Conservation (phyloP, 805 yeast species). For the Komagataella pseudopastoris region DNA sequence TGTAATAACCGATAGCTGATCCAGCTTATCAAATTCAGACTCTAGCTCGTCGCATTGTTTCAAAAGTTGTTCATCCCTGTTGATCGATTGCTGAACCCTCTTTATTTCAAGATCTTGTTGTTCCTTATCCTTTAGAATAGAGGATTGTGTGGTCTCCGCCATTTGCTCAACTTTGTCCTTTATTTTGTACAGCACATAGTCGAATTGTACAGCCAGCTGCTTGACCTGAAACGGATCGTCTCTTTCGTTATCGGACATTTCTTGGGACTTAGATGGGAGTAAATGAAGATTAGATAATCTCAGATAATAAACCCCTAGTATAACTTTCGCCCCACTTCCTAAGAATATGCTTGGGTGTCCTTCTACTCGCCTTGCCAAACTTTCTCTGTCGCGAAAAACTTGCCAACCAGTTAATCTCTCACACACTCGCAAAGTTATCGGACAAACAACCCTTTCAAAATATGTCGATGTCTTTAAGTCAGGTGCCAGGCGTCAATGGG, state of each 20-base stretch:
- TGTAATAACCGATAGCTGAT: slow-evolving; percentile 13
- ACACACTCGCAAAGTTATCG: background rate
- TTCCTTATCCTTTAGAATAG: slow-evolving; percentile 11
- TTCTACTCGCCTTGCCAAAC: background rate
- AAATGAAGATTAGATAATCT: background rate
- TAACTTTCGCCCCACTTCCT: background rate
- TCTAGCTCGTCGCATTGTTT: slow-evolving; percentile 12
- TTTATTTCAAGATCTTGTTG: slow-evolving; percentile 11
- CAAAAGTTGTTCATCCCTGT: slow-evolving; percentile 7
- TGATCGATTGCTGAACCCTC: slow-evolving; percentile 9
- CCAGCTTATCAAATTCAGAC: slow-evolving; percentile 18
- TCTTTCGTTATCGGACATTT: slow-evolving; percentile 10
- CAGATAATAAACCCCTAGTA: background rate
- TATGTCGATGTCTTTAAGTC: background rate
- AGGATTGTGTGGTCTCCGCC: slow-evolving; percentile 14
- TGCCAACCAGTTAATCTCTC: background rate
- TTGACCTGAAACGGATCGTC: slow-evolving; percentile 55
- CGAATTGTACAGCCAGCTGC: slow-evolving; percentile 46
- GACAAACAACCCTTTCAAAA: background rate
- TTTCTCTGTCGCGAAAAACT: background rate
- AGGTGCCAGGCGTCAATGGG: slow-evolving; percentile 20
- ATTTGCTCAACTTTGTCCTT: slow-evolving; percentile 32
- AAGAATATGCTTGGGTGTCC: background rate
- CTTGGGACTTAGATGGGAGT: background rate
- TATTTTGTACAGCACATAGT: slow-evolving; percentile 50